These are phyloP conservation scores for Saksenaea oblongispora DNA, from an alignment of 371 early-diverging fungal genomes.

Conservation along the genomic window DNA sequence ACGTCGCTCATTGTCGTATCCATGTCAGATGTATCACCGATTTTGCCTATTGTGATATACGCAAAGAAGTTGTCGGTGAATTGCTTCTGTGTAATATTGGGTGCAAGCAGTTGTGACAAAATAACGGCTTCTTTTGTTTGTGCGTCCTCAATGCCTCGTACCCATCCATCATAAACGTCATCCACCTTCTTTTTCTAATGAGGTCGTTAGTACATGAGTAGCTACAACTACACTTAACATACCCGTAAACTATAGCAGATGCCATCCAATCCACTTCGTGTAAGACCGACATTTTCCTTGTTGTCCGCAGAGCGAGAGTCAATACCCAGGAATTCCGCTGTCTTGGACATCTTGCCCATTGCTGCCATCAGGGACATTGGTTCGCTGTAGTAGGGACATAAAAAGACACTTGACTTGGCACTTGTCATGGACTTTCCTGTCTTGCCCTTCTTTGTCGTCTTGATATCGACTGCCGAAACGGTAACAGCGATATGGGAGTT, in stretches of 20 bases:
- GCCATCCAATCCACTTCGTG: slow-evolving; percentile 41
- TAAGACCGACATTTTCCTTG: slow-evolving; percentile 28
- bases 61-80: slow-evolving; percentile 39
- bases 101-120: slow-evolving; percentile 20
- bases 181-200: slow-evolving; percentile 10
- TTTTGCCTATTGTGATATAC: slow-evolving; percentile 1
- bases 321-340: slow-evolving; percentile 51
- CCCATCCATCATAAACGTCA: slow-evolving; percentile 30
- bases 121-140: slow-evolving; percentile 29
- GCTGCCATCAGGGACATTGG: slow-evolving; percentile 70
- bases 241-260: slow-evolving; percentile 5
- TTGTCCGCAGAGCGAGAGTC: neutral
- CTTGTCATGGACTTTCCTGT: slow-evolving; percentile 38
- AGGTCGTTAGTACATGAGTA: neutral
- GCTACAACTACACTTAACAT: neutral
- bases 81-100: slow-evolving; percentile 19
- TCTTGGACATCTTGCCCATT: slow-evolving; percentile 61
- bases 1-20: slow-evolving; percentile 12
- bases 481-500: slow-evolving; percentile 47
- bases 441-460: slow-evolving; percentile 22
- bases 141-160: slow-evolving; percentile 17
- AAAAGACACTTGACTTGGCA: slow-evolving; percentile 51
- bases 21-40: slow-evolving; percentile 16
- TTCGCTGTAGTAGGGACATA: slow-evolving; percentile 65
- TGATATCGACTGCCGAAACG: slow-evolving; percentile 28